A percentile compares a stretch with the other conserved stretches of the same genome.
phyloP scores from a whole-genome alignment of 306 rosid genomes.

The Citrullus colocynthis region DNA sequence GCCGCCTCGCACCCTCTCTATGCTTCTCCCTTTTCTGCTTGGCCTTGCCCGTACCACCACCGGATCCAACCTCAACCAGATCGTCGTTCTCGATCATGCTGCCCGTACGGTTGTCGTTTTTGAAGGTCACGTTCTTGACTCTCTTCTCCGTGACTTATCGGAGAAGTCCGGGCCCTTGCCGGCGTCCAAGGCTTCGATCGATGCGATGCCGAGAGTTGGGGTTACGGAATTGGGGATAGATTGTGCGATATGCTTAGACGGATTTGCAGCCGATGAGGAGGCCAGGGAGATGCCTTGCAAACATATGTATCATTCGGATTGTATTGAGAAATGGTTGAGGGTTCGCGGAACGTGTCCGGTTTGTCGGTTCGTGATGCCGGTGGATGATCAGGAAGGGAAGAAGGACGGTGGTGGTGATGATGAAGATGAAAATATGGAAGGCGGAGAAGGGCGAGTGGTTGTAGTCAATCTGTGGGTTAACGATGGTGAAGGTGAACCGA shows the following conservation, averaged over 20 bases:
- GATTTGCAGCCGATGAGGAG: constrained; percentile 10
- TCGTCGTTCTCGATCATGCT: constrained; percentile 8
- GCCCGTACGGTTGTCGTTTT: constrained; percentile 9
- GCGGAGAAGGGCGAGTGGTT: neutral
- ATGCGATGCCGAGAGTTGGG: constrained; percentile 15
- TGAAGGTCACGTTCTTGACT: constrained; percentile 13
- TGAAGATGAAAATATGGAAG: neutral
- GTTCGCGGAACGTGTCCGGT: constrained; percentile 21
- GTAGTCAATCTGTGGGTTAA: constrained; percentile 12
- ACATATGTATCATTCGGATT: constrained; percentile 20
- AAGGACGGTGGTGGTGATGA: neutral
- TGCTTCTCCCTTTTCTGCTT: neutral
- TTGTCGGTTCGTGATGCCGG: constrained; percentile 24
- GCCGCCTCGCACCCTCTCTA: neutral
- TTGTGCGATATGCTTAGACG: constrained; percentile 27
- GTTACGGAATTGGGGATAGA: constrained; percentile 13
- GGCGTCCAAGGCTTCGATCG: constrained; percentile 15
- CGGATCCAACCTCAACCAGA: constrained; percentile 1
- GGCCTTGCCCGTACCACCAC: neutral
- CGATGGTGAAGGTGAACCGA: neutral
- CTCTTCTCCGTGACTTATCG: constrained; percentile 9
- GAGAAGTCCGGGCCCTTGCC: constrained; percentile 10
- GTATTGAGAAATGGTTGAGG: constrained; percentile 21
- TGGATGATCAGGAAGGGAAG: constrained; percentile 4
- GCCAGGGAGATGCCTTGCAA: constrained; percentile 28